These are phyloP conservation scores for Sugiyamaella paludigena DNA, from an alignment of 1,139 yeast genomes.

Conservation along the genomic window DNA sequence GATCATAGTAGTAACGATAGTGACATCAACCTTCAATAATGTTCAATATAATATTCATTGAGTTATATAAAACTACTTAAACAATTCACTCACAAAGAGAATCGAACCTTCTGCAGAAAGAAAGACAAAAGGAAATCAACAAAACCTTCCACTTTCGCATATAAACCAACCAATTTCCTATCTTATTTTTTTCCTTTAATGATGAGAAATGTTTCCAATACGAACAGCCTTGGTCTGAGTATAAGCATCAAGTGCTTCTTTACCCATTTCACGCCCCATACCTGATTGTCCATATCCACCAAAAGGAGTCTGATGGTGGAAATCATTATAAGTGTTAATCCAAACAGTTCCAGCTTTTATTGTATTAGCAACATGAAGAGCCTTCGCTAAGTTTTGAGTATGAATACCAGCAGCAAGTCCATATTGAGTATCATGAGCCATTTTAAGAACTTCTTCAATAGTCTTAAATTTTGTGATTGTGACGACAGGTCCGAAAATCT, in stretches of 20 bases:
- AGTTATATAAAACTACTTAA: no score
- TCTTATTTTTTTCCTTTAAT: not conserved
- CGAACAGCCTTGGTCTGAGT: slow-evolving; percentile 74
- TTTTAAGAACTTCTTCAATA: slow-evolving; percentile 63
- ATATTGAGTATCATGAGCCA: slow-evolving; percentile 71
- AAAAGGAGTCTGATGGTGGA: slow-evolving; percentile 72
- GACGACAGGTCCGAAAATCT: slow-evolving; percentile 88
- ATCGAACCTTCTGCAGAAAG: no score
- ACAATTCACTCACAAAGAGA: no score
- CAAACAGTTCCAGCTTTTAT: slow-evolving; percentile 77
- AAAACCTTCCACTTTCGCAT: no score
- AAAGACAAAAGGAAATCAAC: no score
- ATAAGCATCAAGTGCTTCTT: slow-evolving; percentile 73
- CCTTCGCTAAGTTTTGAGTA: slow-evolving; percentile 56
- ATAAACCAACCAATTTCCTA: no score
- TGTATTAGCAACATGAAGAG: slow-evolving; percentile 58
- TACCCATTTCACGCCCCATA: slow-evolving; percentile 92
- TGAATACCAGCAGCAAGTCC: slow-evolving; percentile 85
- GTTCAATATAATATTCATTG: no score
- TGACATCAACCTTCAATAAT: no score
- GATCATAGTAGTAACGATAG: not conserved
- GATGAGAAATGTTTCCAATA: slow-evolving; percentile 30
- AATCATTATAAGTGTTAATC: slow-evolving; percentile 78
- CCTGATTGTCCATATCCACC: slow-evolving; percentile 90
- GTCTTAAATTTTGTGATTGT: slow-evolving; percentile 65